These are phyloP conservation scores for Grosmannia penicillata DNA, from an alignment of 2,329 filamentous ascomycete genomes.

Conservation along the genomic window DNA sequence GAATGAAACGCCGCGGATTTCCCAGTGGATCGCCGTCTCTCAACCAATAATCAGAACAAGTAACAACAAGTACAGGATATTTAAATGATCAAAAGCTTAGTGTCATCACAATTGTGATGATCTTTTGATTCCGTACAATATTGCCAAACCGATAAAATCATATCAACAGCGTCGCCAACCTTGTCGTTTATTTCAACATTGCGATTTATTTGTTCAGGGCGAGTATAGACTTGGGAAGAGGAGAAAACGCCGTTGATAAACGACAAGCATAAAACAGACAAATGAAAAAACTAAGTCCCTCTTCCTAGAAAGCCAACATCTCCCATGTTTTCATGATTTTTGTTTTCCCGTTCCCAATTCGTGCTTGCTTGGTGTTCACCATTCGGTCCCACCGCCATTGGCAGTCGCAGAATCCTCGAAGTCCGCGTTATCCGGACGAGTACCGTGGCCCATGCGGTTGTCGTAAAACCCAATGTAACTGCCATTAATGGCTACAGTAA, in stretches of 20 bases:
- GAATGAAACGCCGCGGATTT: too few species aligned
- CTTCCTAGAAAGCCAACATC: background rate
- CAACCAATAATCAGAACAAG: too few species aligned
- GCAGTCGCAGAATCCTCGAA: too few species aligned
- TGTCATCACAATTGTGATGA: too few species aligned
- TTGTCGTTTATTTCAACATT: background rate
- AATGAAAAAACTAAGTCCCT: background rate
- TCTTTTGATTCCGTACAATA: too few species aligned
- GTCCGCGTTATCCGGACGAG: background rate
- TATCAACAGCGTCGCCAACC: too few species aligned
- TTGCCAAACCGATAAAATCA: too few species aligned
- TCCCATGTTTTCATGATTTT: background rate
- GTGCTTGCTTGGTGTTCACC: too few species aligned
- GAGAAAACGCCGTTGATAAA: constrained; percentile 2
- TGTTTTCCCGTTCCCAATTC: background rate
- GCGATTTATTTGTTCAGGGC: background rate
- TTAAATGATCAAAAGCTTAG: too few species aligned
- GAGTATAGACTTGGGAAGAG: background rate
- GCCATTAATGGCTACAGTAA: background rate
- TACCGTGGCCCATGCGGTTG: background rate
- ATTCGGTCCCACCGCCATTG: too few species aligned
- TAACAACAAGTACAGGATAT: too few species aligned
- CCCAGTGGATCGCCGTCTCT: too few species aligned
- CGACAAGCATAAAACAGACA: constrained; percentile 1
- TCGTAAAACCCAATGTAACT: background rate